phyloP scores from a whole-genome alignment of 108 stramenopile genomes.

The Cyclotella baltica region DNA sequence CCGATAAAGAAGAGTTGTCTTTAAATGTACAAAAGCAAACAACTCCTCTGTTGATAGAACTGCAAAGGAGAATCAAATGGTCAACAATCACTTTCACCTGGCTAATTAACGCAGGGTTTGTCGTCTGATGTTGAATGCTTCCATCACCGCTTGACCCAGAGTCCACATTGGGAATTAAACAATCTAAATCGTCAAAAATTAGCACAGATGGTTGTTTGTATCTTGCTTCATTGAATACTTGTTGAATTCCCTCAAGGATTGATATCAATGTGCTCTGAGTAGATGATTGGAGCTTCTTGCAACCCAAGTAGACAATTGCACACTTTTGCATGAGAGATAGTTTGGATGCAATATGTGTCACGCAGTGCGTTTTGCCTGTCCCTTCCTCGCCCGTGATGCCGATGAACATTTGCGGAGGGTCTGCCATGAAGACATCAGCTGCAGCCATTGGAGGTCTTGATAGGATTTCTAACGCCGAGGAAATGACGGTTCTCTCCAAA shows the following conservation, averaged over 20 bases:
- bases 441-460: background rate
- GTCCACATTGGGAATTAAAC: conserved; percentile 68
- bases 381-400: conserved; percentile 65
- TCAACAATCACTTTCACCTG: conserved; percentile 80
- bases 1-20: conserved; percentile 40
- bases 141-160: conserved; percentile 43
- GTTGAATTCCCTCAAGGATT: conserved; percentile 56
- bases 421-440: background rate
- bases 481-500: background rate
- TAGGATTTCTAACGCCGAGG: background rate
- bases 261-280: conserved; percentile 36
- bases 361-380: conserved; percentile 77
- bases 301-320: conserved; percentile 73
- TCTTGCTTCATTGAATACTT: conserved; percentile 46
- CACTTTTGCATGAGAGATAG: conserved; percentile 28
- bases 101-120: conserved; percentile 67
- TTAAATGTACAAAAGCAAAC: conserved; percentile 46
- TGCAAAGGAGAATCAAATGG: conserved; percentile 51
- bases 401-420: conserved; percentile 9
- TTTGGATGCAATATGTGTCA: conserved; percentile 57
- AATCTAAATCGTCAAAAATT: conserved; percentile 82
- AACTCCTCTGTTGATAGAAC: conserved; percentile 15
- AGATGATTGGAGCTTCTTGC: conserved; percentile 66
- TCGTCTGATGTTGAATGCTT: conserved; percentile 61
- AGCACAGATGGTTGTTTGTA: conserved; percentile 47